These are phyloP conservation scores for Aureobasidium sp. DNA, from an alignment of 2,329 filamentous ascomycete genomes.

Conservation along the genomic window DNA sequence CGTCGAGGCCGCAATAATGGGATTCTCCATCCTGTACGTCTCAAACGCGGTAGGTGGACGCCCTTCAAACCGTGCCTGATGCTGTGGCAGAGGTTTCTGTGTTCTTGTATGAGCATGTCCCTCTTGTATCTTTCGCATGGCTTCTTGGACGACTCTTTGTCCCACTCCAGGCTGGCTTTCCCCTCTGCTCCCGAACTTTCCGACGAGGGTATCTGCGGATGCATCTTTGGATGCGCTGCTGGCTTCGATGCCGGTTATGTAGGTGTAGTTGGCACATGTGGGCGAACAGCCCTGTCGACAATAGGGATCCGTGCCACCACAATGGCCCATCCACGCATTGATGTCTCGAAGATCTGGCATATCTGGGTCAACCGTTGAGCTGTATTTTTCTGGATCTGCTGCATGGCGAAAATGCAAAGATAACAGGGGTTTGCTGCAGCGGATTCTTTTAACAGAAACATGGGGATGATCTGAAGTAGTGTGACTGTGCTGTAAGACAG, in stretches of 20 bases:
- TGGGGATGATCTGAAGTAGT: background rate
- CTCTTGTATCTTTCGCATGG: background rate
- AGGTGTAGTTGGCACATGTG: background rate
- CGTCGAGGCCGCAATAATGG: background rate
- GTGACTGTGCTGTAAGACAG: background rate
- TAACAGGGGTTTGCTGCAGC: background rate
- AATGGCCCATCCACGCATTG: background rate
- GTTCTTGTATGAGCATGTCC: background rate
- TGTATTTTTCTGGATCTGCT: background rate
- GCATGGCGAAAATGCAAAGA: background rate
- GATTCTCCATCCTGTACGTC: too few species aligned
- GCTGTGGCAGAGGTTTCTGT: background rate
- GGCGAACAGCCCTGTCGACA: background rate
- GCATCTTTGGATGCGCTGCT: background rate
- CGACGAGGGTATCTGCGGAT: background rate
- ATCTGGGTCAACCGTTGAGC: background rate
- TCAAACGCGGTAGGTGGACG: background rate
- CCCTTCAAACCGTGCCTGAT: background rate
- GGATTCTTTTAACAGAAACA: background rate
- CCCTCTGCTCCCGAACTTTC: background rate
- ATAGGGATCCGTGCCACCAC: background rate
- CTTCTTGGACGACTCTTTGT: background rate
- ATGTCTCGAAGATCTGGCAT: background rate
- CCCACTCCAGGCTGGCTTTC: background rate
- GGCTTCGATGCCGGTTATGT: background rate